Evolutionary conservation across 2,329 filamentous ascomycete species (phyloP), one percentile per base, ranked within the genome.

Genomic region (Aspergillus costaricaensis): DNA sequence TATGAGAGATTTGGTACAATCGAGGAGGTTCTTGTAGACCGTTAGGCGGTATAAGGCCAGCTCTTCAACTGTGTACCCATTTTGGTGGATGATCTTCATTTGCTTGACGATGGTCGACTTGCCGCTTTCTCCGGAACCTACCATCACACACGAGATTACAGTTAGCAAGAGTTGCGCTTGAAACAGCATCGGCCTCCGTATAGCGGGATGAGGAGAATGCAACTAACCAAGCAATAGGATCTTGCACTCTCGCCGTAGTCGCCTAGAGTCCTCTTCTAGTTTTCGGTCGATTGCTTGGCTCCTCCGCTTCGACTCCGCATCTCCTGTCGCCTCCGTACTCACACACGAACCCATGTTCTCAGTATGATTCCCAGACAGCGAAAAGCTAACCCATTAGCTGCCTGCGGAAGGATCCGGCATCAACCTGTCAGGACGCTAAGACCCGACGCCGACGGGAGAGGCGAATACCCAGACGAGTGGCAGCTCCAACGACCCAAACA

Each of bases 41-140:
- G 95, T 98, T 64, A 96, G 87, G 61, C 95, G 90, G 81, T 98
- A 98, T 75, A 96, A 89, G 71, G 90, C 90, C 53, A 98, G 84
- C 78, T 99, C 95, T 71, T 98, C 94, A 68, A 92, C 88, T 10
- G 91, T 93, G 79, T 99, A 99, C 62, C 95, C 95, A 80, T 97
- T 96, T 72, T 98, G 90, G 74, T 99, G 95, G 73, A 99, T 98
- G 70, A 99, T 99, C 81, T 98, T 99, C 95, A 99, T 99, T 83
- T 99, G 95, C 80, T 99, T 99, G 69, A 99, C 95, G 71, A 99
- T 98, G 9, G 95, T 99, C 60, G 95, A 98, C 80, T 99, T 99
- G 68, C 95, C 95, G 79, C 94, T 98, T 82, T 99, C 95, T 67
- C 95, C 95, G 67, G 95, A 98, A 67, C 95, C 95, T 97, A 76